phyloP scores from a whole-genome alignment of 495 filamentous ascomycete species.

The Extremus antarcticus region DNA sequence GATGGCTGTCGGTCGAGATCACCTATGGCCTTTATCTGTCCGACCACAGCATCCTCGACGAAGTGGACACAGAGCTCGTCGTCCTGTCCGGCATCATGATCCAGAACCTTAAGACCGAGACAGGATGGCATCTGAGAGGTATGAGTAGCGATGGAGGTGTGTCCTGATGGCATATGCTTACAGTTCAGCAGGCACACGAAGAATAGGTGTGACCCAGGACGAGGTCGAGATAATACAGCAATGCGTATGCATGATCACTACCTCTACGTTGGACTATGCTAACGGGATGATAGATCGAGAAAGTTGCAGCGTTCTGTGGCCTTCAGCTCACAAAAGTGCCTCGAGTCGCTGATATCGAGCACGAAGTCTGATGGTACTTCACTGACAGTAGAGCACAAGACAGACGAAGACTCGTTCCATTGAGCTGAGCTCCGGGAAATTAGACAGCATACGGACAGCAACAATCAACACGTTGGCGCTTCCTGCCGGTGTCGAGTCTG shows the following conservation, averaged over 20 bases:
- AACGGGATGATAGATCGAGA: conserved; percentile 22
- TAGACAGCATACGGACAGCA: too few species aligned
- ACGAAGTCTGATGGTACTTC: conserved; percentile 22
- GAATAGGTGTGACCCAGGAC: conserved; percentile 24
- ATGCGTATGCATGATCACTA: conserved; percentile 20
- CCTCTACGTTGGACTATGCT: background rate
- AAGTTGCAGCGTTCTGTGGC: conserved; percentile 23
- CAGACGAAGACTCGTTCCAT: too few species aligned
- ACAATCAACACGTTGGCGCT: too few species aligned
- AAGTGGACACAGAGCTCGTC: conserved; percentile 29
- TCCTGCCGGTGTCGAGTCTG: too few species aligned
- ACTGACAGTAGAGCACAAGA: too few species aligned
- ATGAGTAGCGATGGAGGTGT: background rate
- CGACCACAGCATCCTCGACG: conserved; percentile 28
- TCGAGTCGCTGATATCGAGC: conserved; percentile 28
- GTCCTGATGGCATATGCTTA: background rate
- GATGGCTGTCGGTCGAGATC: conserved; percentile 29
- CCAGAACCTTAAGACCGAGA: conserved; percentile 28
- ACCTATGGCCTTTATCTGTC: conserved; percentile 31
- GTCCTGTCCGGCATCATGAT: conserved; percentile 29
- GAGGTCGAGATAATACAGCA: conserved; percentile 30
- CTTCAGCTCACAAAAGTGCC: conserved; percentile 24
- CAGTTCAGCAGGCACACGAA: conserved; percentile 7
- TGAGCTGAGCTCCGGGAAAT: too few species aligned
- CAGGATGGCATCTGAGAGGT: conserved; percentile 27